Base-by-base conservation (phyloP, 805 yeast genomes). In the Yarrowia yakushimensis region DNA sequence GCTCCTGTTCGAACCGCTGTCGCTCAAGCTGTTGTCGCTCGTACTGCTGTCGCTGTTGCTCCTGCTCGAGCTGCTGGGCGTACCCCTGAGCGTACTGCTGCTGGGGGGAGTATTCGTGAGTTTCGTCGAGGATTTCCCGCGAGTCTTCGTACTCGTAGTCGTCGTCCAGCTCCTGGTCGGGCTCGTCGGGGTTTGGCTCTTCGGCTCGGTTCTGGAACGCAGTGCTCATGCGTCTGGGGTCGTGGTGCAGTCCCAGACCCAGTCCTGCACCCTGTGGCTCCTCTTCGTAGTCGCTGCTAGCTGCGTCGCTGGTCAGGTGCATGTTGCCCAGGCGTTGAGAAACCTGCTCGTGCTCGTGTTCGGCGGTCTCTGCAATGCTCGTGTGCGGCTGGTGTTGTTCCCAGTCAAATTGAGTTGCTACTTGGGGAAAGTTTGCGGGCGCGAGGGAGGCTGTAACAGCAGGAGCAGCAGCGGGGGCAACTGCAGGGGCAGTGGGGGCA, bases 21-120 rank as follows among this genome's bases (percentile, higher is more conserved):
- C 48, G 48, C 34, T 45, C 50, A 22, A n/a, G 46, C 33, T 46
- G 63, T 22, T 28, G 28, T n/a, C 28, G 57, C 15, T 31, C 42
- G 43, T 15, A 15, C 22, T 31, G 57, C 28, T 31, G 57, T n/a
- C 45, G 59, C 23, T 50, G 22, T 15, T 50, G 59, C 22, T 25
- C 41, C 46, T 27, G 30, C 18, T 39, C 66, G 15, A 60, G 66
- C 23, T 31, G 64, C 42, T 64, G 67, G 10, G 57, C 64, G 28
- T 65, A 66, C 54, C 59, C 59, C 33, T 50, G 39, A 11, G 59
- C 59, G 18, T 45, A 45, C 27, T 36, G 52, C 22, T 27, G 55
- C 30, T 30, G 28, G 28, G 60, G 37, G 18, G 43, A 36, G 33
- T 34, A 31, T 43, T 52, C 59, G 7, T 25, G 30, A 6, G 25